These are phyloP conservation scores for Paramecium tetraurelia DNA, from an alignment of 73 alveolate species.

Conservation along the genomic window DNA sequence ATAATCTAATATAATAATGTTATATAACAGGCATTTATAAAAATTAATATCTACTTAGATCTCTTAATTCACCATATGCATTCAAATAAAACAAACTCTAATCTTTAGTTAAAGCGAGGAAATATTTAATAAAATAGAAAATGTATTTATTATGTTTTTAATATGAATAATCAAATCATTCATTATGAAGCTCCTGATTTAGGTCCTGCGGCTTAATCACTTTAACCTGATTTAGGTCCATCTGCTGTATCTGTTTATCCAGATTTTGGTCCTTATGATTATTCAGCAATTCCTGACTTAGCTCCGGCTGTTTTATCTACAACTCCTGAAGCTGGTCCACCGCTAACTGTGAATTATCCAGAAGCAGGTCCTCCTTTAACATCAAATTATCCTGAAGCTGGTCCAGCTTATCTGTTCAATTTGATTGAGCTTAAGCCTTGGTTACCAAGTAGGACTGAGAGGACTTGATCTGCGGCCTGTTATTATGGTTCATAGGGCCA, in stretches of 20 bases:
- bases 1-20: too few relatives aligned
- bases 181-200: neutral
- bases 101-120: too few relatives aligned
- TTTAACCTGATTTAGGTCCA: slow-evolving; percentile 9
- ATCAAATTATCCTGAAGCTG: neutral
- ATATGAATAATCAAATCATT: neutral
- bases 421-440: slow-evolving; percentile 29
- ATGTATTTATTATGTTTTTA: neutral
- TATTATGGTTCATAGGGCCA: slow-evolving; percentile 40
- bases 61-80: too few relatives aligned
- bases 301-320: neutral
- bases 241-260: neutral
- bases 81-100: too few relatives aligned
- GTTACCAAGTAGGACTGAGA: slow-evolving; percentile 27
- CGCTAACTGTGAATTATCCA: neutral
- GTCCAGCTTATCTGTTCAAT: neutral
- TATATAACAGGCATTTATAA: too few relatives aligned
- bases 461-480: neutral
- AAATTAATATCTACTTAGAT: too few relatives aligned
- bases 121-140: neutral
- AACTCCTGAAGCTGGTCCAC: slow-evolving; percentile 37
- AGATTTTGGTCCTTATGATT: slow-evolving; percentile 16
- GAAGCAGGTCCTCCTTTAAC: neutral
- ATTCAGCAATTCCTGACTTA: neutral
- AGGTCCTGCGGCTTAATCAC: neutral